These are phyloP conservation scores for Metarhizium anisopliae DNA, from an alignment of 2,329 filamentous ascomycete genomes.

Conservation along the genomic window DNA sequence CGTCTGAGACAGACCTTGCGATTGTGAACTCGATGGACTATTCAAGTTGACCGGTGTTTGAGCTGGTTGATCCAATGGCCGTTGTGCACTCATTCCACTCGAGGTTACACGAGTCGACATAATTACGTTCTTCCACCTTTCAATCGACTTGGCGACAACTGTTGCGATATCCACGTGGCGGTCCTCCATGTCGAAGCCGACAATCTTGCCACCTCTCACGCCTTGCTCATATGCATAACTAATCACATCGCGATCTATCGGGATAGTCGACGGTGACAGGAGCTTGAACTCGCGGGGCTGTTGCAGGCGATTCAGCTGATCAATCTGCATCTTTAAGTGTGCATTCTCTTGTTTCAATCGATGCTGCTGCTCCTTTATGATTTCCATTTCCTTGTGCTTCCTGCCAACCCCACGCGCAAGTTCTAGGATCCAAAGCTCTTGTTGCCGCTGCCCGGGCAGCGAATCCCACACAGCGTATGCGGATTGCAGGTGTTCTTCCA, in stretches of 20 bases:
- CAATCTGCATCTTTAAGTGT: slow-evolving; percentile 48
- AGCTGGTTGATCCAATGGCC: slow-evolving; percentile 31
- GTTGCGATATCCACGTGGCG: slow-evolving; percentile 42
- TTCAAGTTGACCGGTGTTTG: slow-evolving; percentile 11
- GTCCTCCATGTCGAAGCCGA: slow-evolving; percentile 43
- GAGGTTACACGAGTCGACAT: slow-evolving; percentile 35
- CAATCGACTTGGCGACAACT: slow-evolving; percentile 45
- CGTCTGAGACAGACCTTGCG: slow-evolving; percentile 14
- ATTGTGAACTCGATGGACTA: slow-evolving; percentile 14
- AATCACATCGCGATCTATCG: slow-evolving; percentile 40
- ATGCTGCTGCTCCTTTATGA: slow-evolving; percentile 40
- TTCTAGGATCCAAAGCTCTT: slow-evolving; percentile 53
- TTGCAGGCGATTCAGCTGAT: slow-evolving; percentile 48
- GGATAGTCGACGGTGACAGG: slow-evolving; percentile 40
- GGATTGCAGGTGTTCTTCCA: slow-evolving; percentile 66
- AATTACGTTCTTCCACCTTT: slow-evolving; percentile 54
- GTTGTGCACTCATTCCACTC: slow-evolving; percentile 42
- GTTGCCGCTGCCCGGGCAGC: slow-evolving; percentile 46
- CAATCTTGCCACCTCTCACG: slow-evolving; percentile 25
- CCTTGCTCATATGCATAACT: slow-evolving; percentile 37
- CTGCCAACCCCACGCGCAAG: slow-evolving; percentile 50
- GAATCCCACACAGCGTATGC: slow-evolving; percentile 70
- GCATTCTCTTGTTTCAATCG: slow-evolving; percentile 46
- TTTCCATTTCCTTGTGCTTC: slow-evolving; percentile 46
- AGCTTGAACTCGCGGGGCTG: slow-evolving; percentile 52